These are phyloP conservation scores for Cladosporium austrohemisphaericum DNA, from an alignment of 2,329 filamentous ascomycete species.

Conservation along the genomic window DNA sequence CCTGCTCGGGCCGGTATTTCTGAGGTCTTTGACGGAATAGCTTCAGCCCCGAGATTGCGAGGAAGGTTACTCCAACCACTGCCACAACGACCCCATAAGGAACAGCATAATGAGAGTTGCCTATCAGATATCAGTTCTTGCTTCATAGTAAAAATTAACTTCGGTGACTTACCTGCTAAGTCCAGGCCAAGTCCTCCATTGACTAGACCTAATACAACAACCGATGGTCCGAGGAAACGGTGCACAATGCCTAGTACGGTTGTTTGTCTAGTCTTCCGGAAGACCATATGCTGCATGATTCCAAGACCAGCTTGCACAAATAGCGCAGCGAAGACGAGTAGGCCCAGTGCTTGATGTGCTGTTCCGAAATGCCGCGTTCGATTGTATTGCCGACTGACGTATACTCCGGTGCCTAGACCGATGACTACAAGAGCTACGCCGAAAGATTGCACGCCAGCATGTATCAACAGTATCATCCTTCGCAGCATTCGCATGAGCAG, in stretches of 20 bases:
- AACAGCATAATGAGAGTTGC: neutral
- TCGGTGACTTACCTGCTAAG: conserved; percentile 46
- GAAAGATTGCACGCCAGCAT: conserved; percentile 38
- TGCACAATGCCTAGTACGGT: conserved; percentile 52
- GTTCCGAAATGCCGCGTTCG: conserved; percentile 19
- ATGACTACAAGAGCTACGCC: conserved; percentile 35
- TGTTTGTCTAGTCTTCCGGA: conserved; percentile 44
- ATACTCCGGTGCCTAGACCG: conserved; percentile 40
- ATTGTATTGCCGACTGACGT: conserved; percentile 36
- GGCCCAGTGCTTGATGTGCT: conserved; percentile 57
- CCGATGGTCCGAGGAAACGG: conserved; percentile 55
- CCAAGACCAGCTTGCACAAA: conserved; percentile 54
- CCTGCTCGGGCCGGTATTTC: conserved; percentile 6
- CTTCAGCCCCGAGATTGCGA: neutral
- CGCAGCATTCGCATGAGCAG: conserved; percentile 37
- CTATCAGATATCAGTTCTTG: neutral
- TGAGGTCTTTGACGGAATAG: neutral
- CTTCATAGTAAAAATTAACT: neutral
- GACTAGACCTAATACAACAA: conserved; percentile 53
- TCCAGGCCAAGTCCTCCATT: conserved; percentile 60
- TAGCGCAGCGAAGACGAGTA: conserved; percentile 52
- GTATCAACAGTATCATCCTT: conserved; percentile 34
- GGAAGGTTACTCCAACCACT: neutral
- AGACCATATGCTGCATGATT: conserved; percentile 54
- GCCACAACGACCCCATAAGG: conserved; percentile 4